A percentile compares a stretch with the other conserved stretches of the same genome.
Conservation (phyloP, 2,329 filamentous ascomycete genomes). For the Juglanconis juglandina region DNA sequence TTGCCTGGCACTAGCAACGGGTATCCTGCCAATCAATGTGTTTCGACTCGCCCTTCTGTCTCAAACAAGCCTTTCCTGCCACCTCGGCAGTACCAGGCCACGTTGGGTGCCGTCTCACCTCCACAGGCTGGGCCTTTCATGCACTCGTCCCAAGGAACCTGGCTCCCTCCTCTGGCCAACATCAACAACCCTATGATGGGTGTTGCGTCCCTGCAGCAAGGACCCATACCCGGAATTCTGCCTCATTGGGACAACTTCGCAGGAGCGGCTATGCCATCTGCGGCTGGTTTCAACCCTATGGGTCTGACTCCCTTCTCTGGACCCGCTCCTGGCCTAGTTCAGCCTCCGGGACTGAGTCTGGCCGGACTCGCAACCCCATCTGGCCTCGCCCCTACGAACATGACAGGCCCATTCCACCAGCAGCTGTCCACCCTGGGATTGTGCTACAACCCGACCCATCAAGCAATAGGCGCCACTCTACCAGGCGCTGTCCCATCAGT, state of each 20-base stretch:
- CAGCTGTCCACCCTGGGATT: slow-evolving; percentile 2
- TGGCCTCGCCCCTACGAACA: background rate
- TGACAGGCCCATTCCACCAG: slow-evolving; percentile 5
- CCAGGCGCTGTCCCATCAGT: background rate
- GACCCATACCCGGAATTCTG: background rate
- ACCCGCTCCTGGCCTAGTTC: background rate
- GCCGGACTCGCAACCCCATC: background rate
- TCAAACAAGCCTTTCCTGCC: background rate
- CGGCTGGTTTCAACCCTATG: background rate
- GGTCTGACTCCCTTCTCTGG: background rate
- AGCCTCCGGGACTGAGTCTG: background rate
- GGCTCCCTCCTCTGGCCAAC: background rate
- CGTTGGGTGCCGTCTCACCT: background rate
- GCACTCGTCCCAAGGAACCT: background rate
- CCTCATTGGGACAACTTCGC: background rate
- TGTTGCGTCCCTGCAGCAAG: background rate
- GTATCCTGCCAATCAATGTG: background rate
- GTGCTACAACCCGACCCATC: slow-evolving; percentile 15
- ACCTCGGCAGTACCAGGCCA: background rate
- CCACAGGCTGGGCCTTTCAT: background rate
- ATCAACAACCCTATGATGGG: background rate
- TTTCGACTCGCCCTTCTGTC: background rate
- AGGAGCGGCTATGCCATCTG: background rate
- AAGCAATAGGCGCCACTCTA: background rate
- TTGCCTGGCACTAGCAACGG: background rate